These are phyloP conservation scores for Poterioochromonas sp. DNA, from an alignment of 352 stramenopile species.

Conservation along the genomic window DNA sequence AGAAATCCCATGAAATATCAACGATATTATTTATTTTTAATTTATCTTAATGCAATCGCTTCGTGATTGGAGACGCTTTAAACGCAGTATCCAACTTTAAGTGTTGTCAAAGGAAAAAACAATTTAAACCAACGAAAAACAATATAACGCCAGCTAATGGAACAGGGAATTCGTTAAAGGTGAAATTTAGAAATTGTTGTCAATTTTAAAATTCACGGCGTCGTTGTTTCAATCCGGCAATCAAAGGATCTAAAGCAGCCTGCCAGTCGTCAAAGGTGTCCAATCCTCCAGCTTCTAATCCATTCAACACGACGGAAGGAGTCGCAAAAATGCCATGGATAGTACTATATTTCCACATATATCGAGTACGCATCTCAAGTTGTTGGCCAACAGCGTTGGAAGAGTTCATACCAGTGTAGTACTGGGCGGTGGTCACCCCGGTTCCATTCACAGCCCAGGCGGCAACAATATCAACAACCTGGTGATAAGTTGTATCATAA, in stretches of 20 bases:
- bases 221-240: no score
- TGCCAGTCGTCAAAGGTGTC: conserved; percentile 7
- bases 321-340: neutral
- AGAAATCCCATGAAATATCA: no score
- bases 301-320: neutral
- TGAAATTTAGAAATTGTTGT: no score
- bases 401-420: conserved; percentile 14
- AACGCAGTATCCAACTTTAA: no score
- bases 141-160: no score
- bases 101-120: no score
- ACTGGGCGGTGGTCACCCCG: neutral
- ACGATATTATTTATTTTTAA: no score
- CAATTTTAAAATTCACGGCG: no score
- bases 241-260: conserved; percentile 9
- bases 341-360: conserved; percentile 22
- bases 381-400: neutral
- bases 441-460: neutral
- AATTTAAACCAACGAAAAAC: no score
- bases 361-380: conserved; percentile 1
- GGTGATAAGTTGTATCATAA: conserved; percentile 1
- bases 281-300: neutral
- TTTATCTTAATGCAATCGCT: no score
- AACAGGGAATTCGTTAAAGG: no score
- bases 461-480: neutral
- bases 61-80: no score